Base-by-base conservation (phyloP, 768 basidiomycete genomes). In the Boletus sensibilis region DNA sequence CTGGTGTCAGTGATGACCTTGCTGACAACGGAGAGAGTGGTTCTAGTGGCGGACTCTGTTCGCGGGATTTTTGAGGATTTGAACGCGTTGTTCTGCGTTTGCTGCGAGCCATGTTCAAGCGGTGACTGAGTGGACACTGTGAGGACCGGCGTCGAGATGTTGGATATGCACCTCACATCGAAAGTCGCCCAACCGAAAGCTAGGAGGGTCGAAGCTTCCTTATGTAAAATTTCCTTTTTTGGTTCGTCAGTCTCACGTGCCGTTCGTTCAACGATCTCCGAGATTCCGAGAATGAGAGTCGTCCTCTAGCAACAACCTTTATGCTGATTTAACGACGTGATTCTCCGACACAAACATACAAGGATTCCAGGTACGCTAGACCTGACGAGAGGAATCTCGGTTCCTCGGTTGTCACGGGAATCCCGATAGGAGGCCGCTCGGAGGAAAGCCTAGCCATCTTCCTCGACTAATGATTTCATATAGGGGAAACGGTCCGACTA, bases 41-140 rank as follows among this genome's bases (percentile, higher is more conserved):
- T 29, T 73, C 70, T 58, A 52, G 65, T 29, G 66, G 65, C 4
- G 72, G 72, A 21, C 67, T 70, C 40, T 59, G 62, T 57, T 76
- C 74, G 38, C 69, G 72, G 2, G 71, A 67, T 50, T 77, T 75
- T 52, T 66, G 72, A 16, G 67, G 37, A 55, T 70, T 76, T 34
- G 67, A 71, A 52, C 78, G 76, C 37, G 75, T 71, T 45, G 70
- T 61, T 58, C 79, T 75, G 53, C 81, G 79, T 64, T 74, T 76
- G 58, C 70, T 67, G 40, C 75, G 78, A 64, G 78, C 73, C 80
- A 81, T 81, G 50, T 54, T 58, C 52, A 46, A 58, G 53, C 18
- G 29, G n/a, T 50, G 50, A 52, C 42, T 40, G 42, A 25, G 40
- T 49, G 35, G 58, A 18, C 21, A 57, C 64, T 50, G 50, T 43